Percentiles rank a stretch among this genome's conserved stretches.
Evolutionary conservation across 495 filamentous ascomycete species (phyloP).

Genomic region (Penicillium desertorum): DNA sequence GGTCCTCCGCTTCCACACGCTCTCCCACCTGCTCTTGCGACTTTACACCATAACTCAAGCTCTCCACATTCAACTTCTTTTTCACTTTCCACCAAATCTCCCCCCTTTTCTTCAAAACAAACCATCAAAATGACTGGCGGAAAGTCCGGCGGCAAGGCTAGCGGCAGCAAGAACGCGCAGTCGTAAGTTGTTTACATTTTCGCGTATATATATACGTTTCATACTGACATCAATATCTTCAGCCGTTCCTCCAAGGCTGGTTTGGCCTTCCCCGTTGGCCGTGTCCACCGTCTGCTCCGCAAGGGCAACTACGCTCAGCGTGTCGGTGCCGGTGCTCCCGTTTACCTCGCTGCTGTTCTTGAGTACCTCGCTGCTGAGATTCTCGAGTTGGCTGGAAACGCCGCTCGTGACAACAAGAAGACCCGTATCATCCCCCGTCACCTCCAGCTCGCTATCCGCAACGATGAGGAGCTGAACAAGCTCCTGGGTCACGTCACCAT

Average conservation of each 20-base stretch:
- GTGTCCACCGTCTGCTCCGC: conserved; percentile 98
- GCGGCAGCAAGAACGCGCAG: conserved; percentile 94
- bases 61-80: conserved; percentile 4
- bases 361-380: conserved; percentile 99
- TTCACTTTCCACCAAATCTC: conserved; percentile 14
- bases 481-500: conserved; percentile 98
- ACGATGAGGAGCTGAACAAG: conserved; percentile 99
- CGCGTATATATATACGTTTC: conserved; percentile 16
- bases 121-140: conserved; percentile 94
- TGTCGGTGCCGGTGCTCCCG: conserved; percentile 97
- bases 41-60: conserved; percentile 29
- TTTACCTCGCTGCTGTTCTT: conserved; percentile 96
- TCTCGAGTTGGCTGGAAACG: conserved; percentile 97
- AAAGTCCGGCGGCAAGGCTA: conserved; percentile 98
- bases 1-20: conserved; percentile 37
- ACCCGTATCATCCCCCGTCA: conserved; percentile 99
- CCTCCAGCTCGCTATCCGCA: conserved; percentile 98
- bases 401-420: conserved; percentile 99
- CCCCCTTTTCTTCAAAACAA: conserved; percentile 32
- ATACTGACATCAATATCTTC: conserved; percentile 39
- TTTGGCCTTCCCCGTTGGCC: conserved; percentile 98
- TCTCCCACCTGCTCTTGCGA: conserved; percentile 27
- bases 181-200: conserved; percentile 58
- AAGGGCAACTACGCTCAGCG: conserved; percentile 99
- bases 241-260: conserved; percentile 99